These are phyloP conservation scores for Clitocybe nebularis DNA, from an alignment of 1,284 basidiomycete species.

Conservation along the genomic window DNA sequence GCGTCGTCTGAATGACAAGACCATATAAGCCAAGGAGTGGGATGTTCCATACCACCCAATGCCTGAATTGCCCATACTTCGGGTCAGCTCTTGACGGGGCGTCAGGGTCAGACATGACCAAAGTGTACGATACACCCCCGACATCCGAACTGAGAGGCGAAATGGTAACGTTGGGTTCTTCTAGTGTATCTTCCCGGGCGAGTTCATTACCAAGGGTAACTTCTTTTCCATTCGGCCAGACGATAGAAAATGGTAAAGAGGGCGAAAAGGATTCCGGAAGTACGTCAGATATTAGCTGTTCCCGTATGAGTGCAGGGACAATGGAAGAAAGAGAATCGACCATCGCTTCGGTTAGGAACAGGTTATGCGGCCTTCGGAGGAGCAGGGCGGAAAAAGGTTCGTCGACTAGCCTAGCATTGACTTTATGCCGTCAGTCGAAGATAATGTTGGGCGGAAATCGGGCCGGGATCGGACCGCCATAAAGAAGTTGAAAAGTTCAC, in stretches of 20 bases:
- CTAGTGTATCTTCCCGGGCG: conserved; percentile 39
- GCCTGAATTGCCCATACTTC: conserved; percentile 55
- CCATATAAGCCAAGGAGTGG: too few species aligned
- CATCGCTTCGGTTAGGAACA: not conserved
- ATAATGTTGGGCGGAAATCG: not conserved
- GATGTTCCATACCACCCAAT: conserved; percentile 62
- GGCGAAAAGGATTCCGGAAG: conserved; percentile 46
- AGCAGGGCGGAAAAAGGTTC: not conserved
- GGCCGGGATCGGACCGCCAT: not conserved
- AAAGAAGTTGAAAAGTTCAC: not conserved
- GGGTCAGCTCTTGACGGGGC: conserved; percentile 56
- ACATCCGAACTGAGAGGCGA: conserved; percentile 36
- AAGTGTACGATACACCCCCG: conserved; percentile 48
- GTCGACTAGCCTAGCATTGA: too few species aligned
- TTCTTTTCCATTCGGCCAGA: conserved; percentile 47
- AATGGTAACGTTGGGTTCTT: conserved; percentile 51
- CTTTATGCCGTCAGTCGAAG: not conserved
- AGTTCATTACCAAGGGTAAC: conserved; percentile 49
- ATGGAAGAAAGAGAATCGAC: conserved; percentile 29
- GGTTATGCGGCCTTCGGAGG: not conserved
- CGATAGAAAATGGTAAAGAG: conserved; percentile 48
- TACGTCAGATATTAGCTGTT: conserved; percentile 55
- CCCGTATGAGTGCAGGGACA: conserved; percentile 32
- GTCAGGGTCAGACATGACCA: conserved; percentile 68
- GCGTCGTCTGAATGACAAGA: not conserved